Evolutionary conservation across 306 rosid genomes (phyloP).

Genomic region (Cicer cuneatum): DNA sequence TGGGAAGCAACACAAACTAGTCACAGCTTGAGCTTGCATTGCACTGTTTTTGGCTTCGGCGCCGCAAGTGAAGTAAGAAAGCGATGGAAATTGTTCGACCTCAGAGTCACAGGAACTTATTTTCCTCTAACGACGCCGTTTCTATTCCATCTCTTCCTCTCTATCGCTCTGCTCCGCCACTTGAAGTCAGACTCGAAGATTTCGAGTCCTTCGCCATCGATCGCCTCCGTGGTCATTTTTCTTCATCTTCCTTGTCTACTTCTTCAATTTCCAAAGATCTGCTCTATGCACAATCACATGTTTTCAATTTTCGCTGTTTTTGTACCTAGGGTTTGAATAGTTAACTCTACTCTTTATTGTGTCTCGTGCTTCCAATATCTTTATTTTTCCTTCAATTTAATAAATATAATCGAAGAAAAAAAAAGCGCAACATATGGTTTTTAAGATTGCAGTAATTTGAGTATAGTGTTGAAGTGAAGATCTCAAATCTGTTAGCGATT

Average conservation of each 20-base stretch:
- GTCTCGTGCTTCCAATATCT: not conserved
- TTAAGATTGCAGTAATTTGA: not conserved
- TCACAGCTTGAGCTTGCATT: not conserved
- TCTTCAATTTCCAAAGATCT: conserved; percentile 25
- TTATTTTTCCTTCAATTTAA: not conserved
- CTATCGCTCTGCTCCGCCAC: conserved; percentile 81
- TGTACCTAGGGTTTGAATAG: conserved; percentile 32
- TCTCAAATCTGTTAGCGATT: conserved; percentile 15
- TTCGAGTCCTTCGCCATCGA: conserved; percentile 90
- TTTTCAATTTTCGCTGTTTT: not conserved
- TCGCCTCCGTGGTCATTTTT: conserved; percentile 79
- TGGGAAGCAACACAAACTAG: conserved; percentile 19
- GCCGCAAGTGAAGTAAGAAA: conserved; percentile 39
- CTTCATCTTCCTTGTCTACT: not conserved
- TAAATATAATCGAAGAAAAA: not conserved
- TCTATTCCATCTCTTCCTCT: conserved; percentile 55
- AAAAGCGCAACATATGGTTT: not conserved
- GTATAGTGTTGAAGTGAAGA: conserved; percentile 7
- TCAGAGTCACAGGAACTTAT: conserved; percentile 51
- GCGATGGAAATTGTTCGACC: conserved; percentile 66
- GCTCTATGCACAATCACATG: not conserved
- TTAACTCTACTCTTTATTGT: not conserved
- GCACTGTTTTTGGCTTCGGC: conserved; percentile 1
- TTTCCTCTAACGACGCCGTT: conserved; percentile 42
- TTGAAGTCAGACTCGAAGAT: conserved; percentile 88